A percentile compares a stretch with the other conserved stretches of the same genome.
Evolutionary conservation across 129 eudicot genomes (phyloP).

Genomic region (Flaveria trinervia): DNA sequence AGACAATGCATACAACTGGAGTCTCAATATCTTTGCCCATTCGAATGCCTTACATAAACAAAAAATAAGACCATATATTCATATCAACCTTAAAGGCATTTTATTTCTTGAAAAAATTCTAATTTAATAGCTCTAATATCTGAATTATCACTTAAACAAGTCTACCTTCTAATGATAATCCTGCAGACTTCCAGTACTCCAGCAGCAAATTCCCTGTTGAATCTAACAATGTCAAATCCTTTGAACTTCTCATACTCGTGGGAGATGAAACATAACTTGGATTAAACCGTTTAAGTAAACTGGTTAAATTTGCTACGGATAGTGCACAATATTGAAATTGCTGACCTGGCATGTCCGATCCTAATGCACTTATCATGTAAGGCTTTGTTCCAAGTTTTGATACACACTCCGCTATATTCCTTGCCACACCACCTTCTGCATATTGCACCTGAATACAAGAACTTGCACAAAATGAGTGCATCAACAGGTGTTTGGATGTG

Average conservation of each 20-base stretch:
- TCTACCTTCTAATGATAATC: conserved; percentile 64
- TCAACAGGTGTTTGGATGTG: neutral
- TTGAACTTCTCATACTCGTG: neutral
- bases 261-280: neutral
- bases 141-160: conserved; percentile 4
- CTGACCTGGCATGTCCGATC: conserved; percentile 86
- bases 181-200: conserved; percentile 77
- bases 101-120: neutral
- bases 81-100: conserved; percentile 3
- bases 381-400: conserved; percentile 82
- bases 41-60: conserved; percentile 56
- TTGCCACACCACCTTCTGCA: conserved; percentile 91
- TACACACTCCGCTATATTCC: conserved; percentile 91
- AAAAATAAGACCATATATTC: neutral
- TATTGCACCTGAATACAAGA: conserved; percentile 49
- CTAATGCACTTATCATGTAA: conserved; percentile 84
- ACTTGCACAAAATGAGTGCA: neutral
- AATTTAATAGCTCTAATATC: neutral
- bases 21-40: conserved; percentile 60
- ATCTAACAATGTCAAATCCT: neutral
- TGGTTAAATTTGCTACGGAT: neutral
- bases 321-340: neutral
- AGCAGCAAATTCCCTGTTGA: conserved; percentile 66
- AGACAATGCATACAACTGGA: conserved; percentile 73
- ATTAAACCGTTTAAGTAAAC: neutral